Evolutionary conservation across 805 yeast species (phyloP).

Genomic region (Ogataea trehalophila): DNA sequence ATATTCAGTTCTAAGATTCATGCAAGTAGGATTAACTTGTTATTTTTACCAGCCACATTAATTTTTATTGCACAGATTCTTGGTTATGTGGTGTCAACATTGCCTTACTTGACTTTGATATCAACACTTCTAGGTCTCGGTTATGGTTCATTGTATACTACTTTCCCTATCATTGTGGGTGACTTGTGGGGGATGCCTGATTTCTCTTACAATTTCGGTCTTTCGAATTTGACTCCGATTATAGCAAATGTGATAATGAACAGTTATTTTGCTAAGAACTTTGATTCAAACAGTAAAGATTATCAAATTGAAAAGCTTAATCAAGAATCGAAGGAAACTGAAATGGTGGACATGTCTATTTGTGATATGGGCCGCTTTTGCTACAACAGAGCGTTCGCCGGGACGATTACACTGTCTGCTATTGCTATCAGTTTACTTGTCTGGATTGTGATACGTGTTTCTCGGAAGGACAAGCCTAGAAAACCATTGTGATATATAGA

Average conservation of each 20-base stretch:
- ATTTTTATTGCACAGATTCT: slow-evolving; percentile 46
- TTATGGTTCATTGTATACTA: slow-evolving; percentile 69
- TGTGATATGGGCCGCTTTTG: slow-evolving; percentile 25
- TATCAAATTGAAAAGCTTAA: slow-evolving; percentile 1
- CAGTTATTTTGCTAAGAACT: slow-evolving; percentile 55
- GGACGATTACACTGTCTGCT: slow-evolving; percentile 22
- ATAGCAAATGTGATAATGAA: slow-evolving; percentile 57
- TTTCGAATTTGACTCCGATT: slow-evolving; percentile 62
- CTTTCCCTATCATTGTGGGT: slow-evolving; percentile 71
- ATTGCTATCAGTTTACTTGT: neutral
- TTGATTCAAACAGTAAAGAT: slow-evolving; percentile 42
- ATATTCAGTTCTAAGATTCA: slow-evolving; percentile 43
- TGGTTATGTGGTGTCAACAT: slow-evolving; percentile 35
- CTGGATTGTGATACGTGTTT: neutral
- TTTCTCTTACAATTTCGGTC: slow-evolving; percentile 72
- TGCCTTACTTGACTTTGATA: slow-evolving; percentile 37
- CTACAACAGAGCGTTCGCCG: slow-evolving; percentile 37
- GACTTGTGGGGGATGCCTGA: slow-evolving; percentile 66
- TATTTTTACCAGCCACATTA: slow-evolving; percentile 47
- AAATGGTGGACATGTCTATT: slow-evolving; percentile 4
- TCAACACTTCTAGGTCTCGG: slow-evolving; percentile 63
- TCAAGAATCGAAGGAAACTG: neutral
- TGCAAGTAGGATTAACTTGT: slow-evolving; percentile 35
- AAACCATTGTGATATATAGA: neutral
- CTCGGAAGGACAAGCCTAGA: neutral